Base-by-base conservation (phyloP, 495 filamentous ascomycete genomes). In the Penicillium samsonianum region DNA sequence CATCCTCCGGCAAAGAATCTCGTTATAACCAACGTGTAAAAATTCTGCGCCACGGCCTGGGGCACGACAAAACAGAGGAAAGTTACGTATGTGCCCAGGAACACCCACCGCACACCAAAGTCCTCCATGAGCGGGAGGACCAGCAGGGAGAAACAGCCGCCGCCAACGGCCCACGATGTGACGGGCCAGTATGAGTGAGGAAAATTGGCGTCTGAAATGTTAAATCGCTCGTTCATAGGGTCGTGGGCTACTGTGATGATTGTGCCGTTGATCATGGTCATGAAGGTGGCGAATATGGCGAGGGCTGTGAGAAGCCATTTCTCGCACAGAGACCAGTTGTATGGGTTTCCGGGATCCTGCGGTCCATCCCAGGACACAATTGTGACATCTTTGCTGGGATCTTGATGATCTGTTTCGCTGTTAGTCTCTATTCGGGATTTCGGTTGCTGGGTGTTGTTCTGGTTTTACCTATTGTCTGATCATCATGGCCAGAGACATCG, bases 261-360 rank as follows among this genome's bases (percentile, higher is more conserved):
- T 1, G 78, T 80, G 28, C 72, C 75, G 46, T 78, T 78, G 63
- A 76, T 71, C 62, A 72, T 64, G 22, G 69, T 65, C n/a, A 70
- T 66, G 48, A 70, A 75, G 8, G 67, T 72, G 20, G 65, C 56
- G 33, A 73, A 63, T 3, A 60, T 60, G 9, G 68, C 65, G 7
- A 69, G 40, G 4, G 46, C 22, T 1, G 69, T 75, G 3, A 72
- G 44, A 8, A 59, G 60, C 72, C 72, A 75, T 65, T 75, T 75
- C 58, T 77, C 78, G 37, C 70, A 62, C 16, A 67, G 50, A 10
- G 85, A 71, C 85, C 85, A 88, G 69, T 87, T 87, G 71, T 77
- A 78, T 8, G 85, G 85, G 58, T 87, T 85, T 16, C 68, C 73
- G 2, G 76, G 74, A 64, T 87, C 83, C 16, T 74, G 63, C 7